Conservation (phyloP, 2,329 filamentous ascomycete genomes). For the Calonectria honghensis region DNA sequence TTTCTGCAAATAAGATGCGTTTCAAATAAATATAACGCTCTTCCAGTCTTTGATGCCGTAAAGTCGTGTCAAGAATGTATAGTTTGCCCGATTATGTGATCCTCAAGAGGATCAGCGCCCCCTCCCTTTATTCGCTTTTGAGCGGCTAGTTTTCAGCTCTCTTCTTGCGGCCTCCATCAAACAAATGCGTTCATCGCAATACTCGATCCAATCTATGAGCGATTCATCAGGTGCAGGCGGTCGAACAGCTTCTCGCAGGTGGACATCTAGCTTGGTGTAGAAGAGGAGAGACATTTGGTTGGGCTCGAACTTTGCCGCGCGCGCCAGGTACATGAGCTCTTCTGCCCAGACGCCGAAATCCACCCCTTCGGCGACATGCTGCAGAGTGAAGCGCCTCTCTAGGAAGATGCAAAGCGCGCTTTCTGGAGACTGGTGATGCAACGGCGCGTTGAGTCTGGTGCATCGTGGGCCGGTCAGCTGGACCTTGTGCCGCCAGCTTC, state of each 20-base stretch:
- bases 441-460: neutral
- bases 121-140: neutral
- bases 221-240: neutral
- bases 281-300: neutral
- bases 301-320: neutral
- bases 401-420: neutral
- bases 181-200: neutral
- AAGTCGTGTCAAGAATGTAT: neutral
- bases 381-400: neutral
- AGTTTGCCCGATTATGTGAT: neutral
- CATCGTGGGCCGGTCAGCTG: neutral
- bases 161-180: neutral
- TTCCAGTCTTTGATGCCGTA: neutral
- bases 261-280: neutral
- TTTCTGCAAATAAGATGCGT: too few relatives aligned
- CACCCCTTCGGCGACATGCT: neutral
- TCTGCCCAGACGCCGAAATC: neutral
- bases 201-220: neutral
- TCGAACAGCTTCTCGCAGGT: neutral
- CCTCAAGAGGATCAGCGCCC: neutral
- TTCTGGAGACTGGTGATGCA: neutral
- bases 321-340: neutral
- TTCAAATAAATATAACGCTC: neutral
- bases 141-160: neutral
- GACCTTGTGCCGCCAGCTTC: neutral